These are phyloP conservation scores for Moricandia moricandioides DNA, from an alignment of 345 rosid genomes.

Conservation along the genomic window DNA sequence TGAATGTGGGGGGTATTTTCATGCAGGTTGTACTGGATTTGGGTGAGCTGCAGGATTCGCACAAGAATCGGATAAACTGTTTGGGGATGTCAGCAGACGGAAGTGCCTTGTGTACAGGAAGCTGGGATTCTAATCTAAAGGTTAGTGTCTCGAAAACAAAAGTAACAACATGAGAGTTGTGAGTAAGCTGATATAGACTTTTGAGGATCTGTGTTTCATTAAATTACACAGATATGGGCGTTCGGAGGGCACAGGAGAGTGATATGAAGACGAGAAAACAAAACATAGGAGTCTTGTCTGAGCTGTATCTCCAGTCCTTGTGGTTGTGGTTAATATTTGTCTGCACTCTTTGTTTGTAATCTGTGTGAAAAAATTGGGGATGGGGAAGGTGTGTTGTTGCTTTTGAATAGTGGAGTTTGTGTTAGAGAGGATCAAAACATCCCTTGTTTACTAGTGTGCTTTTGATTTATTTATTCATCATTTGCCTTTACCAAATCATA, in stretches of 20 bases:
- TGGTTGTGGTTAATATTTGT: constrained; percentile 22
- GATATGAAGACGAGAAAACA: constrained; percentile 39
- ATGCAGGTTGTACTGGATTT: constrained; percentile 79
- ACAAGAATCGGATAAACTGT: constrained; percentile 70
- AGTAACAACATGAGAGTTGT: background rate
- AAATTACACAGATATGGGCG: constrained; percentile 80
- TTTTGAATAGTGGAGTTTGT: constrained; percentile 15
- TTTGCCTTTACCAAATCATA: background rate
- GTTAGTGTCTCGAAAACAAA: constrained; percentile 39
- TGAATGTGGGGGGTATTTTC: background rate
- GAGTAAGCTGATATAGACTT: background rate
- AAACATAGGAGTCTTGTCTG: constrained; percentile 15
- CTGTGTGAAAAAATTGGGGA: constrained; percentile 12
- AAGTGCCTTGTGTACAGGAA: constrained; percentile 99
- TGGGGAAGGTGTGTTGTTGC: background rate
- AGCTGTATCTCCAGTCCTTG: constrained; percentile 9
- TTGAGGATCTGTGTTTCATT: background rate
- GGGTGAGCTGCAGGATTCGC: constrained; percentile 74
- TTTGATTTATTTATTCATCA: constrained; percentile 32
- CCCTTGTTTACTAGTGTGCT: background rate
- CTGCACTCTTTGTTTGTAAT: constrained; percentile 30
- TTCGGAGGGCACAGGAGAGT: constrained; percentile 86
- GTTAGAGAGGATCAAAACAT: background rate
- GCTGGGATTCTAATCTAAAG: constrained; percentile 96
- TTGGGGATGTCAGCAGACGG: constrained; percentile 96